Evolutionary conservation across 192 early-diverging fungal species (phyloP).

Genomic region (Coemansia sp.): DNA sequence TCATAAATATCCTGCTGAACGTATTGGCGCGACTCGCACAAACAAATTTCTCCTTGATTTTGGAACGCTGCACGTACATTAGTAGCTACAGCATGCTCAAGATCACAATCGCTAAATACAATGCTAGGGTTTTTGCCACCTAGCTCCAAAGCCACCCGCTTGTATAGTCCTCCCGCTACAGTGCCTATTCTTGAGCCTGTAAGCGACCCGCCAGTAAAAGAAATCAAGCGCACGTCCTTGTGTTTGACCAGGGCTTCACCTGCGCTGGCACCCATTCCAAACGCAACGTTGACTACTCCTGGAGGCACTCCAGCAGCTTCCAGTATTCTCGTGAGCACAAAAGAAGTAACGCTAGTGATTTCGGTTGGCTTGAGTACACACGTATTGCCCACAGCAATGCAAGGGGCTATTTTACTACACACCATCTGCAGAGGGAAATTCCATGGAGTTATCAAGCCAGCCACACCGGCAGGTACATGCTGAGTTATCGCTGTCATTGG

Average conservation of each 20-base stretch:
- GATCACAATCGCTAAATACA: slow-evolving; percentile 73
- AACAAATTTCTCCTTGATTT: slow-evolving; percentile 79
- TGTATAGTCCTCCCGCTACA: slow-evolving; percentile 62
- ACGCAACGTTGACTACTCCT: slow-evolving; percentile 84
- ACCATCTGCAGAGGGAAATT: slow-evolving; percentile 70
- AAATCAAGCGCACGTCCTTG: slow-evolving; percentile 62
- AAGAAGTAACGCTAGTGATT: slow-evolving; percentile 60
- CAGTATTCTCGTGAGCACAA: slow-evolving; percentile 64
- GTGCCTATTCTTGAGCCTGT: slow-evolving; percentile 65
- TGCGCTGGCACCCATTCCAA: slow-evolving; percentile 68
- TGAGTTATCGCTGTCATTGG: slow-evolving; percentile 43
- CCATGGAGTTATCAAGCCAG: slow-evolving; percentile 77
- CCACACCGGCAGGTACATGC: slow-evolving; percentile 72
- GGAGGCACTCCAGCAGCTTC: slow-evolving; percentile 70
- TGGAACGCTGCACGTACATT: slow-evolving; percentile 66
- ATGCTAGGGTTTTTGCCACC: slow-evolving; percentile 83
- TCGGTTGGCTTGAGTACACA: slow-evolving; percentile 78
- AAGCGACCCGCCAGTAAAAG: slow-evolving; percentile 75
- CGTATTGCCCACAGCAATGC: slow-evolving; percentile 74
- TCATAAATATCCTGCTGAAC: slow-evolving; percentile 67
- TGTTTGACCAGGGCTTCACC: slow-evolving; percentile 71
- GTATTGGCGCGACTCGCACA: slow-evolving; percentile 76
- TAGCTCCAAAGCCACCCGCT: slow-evolving; percentile 78
- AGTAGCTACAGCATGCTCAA: slow-evolving; percentile 67
- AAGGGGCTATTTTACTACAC: slow-evolving; percentile 81